A percentile compares a stretch with the other conserved stretches of the same genome.
phyloP scores from a whole-genome alignment of 2,329 filamentous ascomycete species.

The Monilinia polystroma region DNA sequence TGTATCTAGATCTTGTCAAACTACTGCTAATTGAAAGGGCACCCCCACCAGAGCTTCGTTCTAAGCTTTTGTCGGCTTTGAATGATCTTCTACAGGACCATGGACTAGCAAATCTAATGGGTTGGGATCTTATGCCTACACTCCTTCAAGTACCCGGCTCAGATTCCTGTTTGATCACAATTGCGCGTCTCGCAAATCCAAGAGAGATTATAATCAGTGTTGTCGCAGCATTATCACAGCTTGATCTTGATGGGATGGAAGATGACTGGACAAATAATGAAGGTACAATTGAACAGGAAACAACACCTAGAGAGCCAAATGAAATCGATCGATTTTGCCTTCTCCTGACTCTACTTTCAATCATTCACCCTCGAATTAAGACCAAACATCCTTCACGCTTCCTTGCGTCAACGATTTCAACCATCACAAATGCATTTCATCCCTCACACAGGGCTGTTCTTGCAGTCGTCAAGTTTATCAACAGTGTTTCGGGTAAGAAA shows the following conservation, averaged over 20 bases:
- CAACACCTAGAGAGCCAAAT: too few species aligned
- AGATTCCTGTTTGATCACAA: conserved; percentile 69
- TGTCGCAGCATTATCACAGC: conserved; percentile 65
- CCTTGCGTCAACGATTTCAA: too few species aligned
- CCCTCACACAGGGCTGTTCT: too few species aligned
- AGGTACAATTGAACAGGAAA: too few species aligned
- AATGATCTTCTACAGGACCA: conserved; percentile 67
- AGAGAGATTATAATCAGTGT: conserved; percentile 80
- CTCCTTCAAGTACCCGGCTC: conserved; percentile 66
- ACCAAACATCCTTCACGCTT: conserved; percentile 78
- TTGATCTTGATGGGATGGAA: conserved; percentile 48
- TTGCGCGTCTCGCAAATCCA: conserved; percentile 76
- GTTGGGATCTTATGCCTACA: conserved; percentile 80
- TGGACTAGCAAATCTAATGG: conserved; percentile 70
- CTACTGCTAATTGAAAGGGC: too few species aligned
- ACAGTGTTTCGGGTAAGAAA: too few species aligned
- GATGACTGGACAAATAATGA: too few species aligned
- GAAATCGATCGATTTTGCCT: conserved; percentile 59
- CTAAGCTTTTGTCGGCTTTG: conserved; percentile 58
- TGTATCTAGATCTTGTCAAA: too few species aligned
- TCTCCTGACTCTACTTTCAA: conserved; percentile 68
- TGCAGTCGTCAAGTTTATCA: too few species aligned
- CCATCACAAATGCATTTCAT: too few species aligned
- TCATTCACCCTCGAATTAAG: conserved; percentile 71
- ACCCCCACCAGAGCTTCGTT: conserved; percentile 1